Base-by-base conservation (phyloP, 2,329 filamentous ascomycete genomes). In the Didymella segeticola region DNA sequence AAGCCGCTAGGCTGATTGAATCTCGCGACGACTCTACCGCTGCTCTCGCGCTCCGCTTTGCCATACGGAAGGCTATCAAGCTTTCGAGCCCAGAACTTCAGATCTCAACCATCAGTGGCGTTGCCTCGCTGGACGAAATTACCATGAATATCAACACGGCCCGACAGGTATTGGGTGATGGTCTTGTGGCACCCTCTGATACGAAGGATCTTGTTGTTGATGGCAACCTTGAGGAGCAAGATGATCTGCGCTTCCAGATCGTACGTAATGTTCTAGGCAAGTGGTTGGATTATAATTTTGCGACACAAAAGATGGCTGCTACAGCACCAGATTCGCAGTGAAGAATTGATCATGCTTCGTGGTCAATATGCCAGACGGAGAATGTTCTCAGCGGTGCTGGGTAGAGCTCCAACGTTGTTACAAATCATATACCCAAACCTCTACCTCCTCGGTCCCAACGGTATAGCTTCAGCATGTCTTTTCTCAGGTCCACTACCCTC, bases 381-480 rank as follows among this genome's bases (percentile, higher is more conserved):
- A n/a, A n/a, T n/a, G n/a, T n/a, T n/a, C n/a, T n/a, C n/a, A n/a
- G n/a, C n/a, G n/a, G n/a, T n/a, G n/a, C n/a, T n/a, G n/a, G n/a
- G n/a, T n/a, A n/a, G n/a, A n/a, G n/a, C n/a, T n/a, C n/a, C n/a
- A n/a, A n/a, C n/a, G n/a, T n/a, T 23, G 4, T 20, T 2, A 19
- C n/a, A 7, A 5, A 10, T 33, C 19, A 45, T 12, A 49, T 37
- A 26, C 31, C 43, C 8, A 46, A 10, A 4, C 43, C 43, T 37
- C 43, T 27, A 5, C 43, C 43, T 11, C 43, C 43, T 27, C 37
- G 15, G 9, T 33, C 37, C 43, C 43, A 46, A 8, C 43, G 23
- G 17, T 46, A 46, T 11, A 46, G 22, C 22, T 31, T 46, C 23
- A 46, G 12, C 43, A 46, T 46, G 9, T 46, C 43, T 15, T 46